Base-by-base conservation (phyloP, 2,329 filamentous ascomycete species). In the Trichoderma sp. region DNA sequence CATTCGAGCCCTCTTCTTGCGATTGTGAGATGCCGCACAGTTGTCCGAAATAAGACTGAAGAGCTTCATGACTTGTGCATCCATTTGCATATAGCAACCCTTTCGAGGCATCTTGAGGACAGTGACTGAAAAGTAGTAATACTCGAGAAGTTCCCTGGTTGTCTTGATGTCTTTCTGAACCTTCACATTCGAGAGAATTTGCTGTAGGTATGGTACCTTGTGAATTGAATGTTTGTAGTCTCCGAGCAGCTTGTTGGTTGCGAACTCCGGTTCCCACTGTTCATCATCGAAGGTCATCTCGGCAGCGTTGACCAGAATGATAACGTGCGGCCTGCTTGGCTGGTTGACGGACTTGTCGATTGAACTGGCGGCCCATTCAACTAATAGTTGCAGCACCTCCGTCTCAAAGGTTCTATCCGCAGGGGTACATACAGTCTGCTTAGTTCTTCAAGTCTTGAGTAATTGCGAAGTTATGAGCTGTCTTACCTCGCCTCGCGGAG, bases 401-500 rank as follows among this genome's bases (percentile, higher is more conserved):
- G 39, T 12, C 5, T 43, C 41, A 15, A 43, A 43, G 5, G 14
- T 43, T 43, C 41, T 43, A 17, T 15, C 19, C 7, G n/a, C n/a
- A n/a, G n/a, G n/a, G n/a, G n/a, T n/a, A n/a, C n/a, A n/a, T n/a
- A n/a, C n/a, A n/a, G n/a, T n/a, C n/a, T n/a, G n/a, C n/a, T n/a
- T n/a, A n/a, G n/a, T n/a, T n/a, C n/a, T n/a, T n/a, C n/a, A n/a
- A n/a, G n/a, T n/a, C n/a, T n/a, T n/a, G n/a, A n/a, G n/a, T n/a
- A n/a, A n/a, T n/a, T n/a, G n/a, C n/a, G n/a, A n/a, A n/a, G n/a
- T n/a, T n/a, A n/a, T n/a, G n/a, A n/a, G n/a, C n/a, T n/a, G 26
- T 3, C 51, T 55, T n/a, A 55, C 51, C 51, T 55, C 2, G 34
- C 14, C 39, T 55, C 51, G 19, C 59, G 58, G 9, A 67, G 30